Base-by-base conservation (phyloP, 2,329 filamentous ascomycete species). In the Huntiella savannae region DNA sequence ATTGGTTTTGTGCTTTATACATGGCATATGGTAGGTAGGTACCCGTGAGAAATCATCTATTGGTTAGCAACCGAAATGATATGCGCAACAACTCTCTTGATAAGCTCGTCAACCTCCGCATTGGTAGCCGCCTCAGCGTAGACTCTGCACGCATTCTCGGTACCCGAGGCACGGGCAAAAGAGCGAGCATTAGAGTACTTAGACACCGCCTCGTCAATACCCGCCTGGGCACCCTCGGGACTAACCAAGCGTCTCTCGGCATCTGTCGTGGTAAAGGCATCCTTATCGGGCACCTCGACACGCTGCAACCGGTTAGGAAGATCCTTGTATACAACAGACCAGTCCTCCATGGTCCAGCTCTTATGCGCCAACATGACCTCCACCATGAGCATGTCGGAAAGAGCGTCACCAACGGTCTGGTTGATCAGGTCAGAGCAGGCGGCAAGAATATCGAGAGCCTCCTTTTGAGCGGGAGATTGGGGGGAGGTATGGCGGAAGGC, bases 331-430 rank as follows among this genome's bases (percentile, higher is more conserved):
- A 86, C 95, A 53, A 76, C 75, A 51, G 87, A 77, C 91, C 91
- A 98, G 60, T 96, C 85, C 59, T 79, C 79, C 40, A 86, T 78
- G 19, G 75, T 77, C 87, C 87, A 98, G 54, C 71, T 73, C 68
- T 95, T 96, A 72, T 96, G 86, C 5, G 91, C 87, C 36, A 98
- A 78, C 54, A 96, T 91, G 33, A 88, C 83, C 63, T 98, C 91
- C 35, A 96, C 87, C 57, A 98, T 77, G 40, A 98, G 75, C 73
- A 95, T 82, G 63, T 98, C 91, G 1, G 86, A 94, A 48, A 98
- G 73, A 40, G 91, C 91, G 59, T 98, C 91, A 45, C 91, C 91
- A 40, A 96, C 88, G 1, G 91, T 91, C 67, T 98, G 91, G 70
- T 98, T 98, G 68, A 98, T 93, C 52, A 98, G 73, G 55, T 95